Base-by-base conservation (phyloP, 768 basidiomycete species). In the Naganishia vishniacii region DNA sequence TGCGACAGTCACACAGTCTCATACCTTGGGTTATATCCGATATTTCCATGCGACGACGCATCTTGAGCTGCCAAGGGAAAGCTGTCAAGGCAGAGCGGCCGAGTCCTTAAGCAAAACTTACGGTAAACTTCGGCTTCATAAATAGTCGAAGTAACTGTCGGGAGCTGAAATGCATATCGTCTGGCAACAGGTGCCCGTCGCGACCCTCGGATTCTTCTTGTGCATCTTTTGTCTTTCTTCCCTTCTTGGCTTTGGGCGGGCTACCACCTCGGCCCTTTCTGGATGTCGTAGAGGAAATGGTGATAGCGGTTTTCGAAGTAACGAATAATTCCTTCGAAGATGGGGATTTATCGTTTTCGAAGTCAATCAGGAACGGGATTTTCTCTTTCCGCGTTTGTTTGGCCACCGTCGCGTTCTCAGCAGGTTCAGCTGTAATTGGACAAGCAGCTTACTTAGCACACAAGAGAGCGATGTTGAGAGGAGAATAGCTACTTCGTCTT, bases 111-210 rank as follows among this genome's bases (percentile, higher is more conserved):
- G 41, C 12, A 3, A 67, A 16, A 79, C 88, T 49, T 74, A 97
- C 91, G 61, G 86, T 86, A 73, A 93, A 97, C 75, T 91, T 91
- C 37, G 94, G 94, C 78, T 99, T 99, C 73, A 95, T 77, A 81
- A 98, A 99, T 53, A 99, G 77, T 7, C 91, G 87, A 20, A 99
- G 84, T 13, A 99, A 82, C 70, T 95, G 89, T 68, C 86, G 81
- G 72, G 87, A 90, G 29, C 88, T 88, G 77, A 99, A 99, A 76
- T 97, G 93, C 88, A 94, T 93, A 74, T 99, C 95, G 70, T 97
- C 92, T 1, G 95, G 95, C 46, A 98, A 80, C 8, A 84, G 82
- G 69, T 89, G 86, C 53, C 87, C 84, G 65, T 86, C 84, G 26
- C 84, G 82, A 41, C 16, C 45, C 23, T 64, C 53, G 12, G 15